A percentile compares a stretch with the other conserved stretches of the same genome.
These are phyloP conservation scores for Lepidium sativum DNA, from an alignment of 345 rosid genomes.

Conservation along the genomic window DNA sequence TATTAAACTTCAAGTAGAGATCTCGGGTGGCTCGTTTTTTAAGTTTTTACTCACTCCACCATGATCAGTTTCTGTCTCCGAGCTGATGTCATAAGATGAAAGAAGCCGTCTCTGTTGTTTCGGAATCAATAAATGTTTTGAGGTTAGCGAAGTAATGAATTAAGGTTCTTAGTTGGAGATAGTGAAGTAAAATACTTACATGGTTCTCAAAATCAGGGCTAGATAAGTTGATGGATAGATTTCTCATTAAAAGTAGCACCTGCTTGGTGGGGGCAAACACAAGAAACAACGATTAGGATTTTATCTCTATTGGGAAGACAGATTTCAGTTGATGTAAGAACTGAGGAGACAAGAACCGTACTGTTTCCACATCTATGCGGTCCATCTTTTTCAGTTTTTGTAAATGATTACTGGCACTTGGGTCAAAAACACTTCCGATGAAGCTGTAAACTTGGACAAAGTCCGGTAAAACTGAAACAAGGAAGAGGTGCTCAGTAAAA, in stretches of 20 bases:
- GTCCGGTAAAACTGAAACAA: constrained; percentile 72
- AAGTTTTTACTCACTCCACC: constrained; percentile 27
- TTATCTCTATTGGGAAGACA: not conserved
- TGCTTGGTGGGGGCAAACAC: constrained; percentile 39
- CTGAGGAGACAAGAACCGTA: constrained; percentile 26
- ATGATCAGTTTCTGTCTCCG: constrained; percentile 22
- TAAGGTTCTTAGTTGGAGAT: not conserved
- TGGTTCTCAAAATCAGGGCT: constrained; percentile 91
- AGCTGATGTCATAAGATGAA: constrained; percentile 52
- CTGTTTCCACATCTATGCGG: constrained; percentile 88
- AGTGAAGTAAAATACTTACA: constrained; percentile 42
- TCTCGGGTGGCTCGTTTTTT: constrained; percentile 24
- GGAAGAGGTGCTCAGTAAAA: constrained; percentile 12
- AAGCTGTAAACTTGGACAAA: constrained; percentile 76
- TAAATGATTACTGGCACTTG: constrained; percentile 52
- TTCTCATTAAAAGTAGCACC: constrained; percentile 89
- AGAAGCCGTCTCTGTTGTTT: constrained; percentile 73
- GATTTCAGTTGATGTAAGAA: not conserved
- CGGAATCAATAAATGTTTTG: not conserved
- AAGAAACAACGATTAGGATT: constrained; percentile 4
- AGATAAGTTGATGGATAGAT: constrained; percentile 75
- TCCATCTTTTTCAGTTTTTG: constrained; percentile 86
- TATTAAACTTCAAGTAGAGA: constrained; percentile 28
- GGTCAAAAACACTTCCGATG: constrained; percentile 87
- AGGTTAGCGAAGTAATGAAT: not conserved